Evolutionary conservation across 192 early-diverging fungal genomes (phyloP).

Genomic region (Oehlia diaphana): DNA sequence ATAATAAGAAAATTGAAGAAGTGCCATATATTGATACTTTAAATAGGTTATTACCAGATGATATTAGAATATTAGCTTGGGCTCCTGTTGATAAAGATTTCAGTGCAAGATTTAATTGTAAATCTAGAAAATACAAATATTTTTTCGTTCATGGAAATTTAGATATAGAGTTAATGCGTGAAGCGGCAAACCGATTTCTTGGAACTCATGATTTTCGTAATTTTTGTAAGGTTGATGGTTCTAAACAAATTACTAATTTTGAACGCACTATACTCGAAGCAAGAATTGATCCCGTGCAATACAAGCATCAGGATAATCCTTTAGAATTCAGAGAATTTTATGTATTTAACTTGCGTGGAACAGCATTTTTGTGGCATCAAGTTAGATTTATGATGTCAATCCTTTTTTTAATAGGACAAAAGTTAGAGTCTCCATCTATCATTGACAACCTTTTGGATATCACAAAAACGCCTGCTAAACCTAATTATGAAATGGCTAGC

Average conservation of each 20-base stretch:
- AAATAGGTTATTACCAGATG: conserved; percentile 81
- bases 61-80: conserved; percentile 94
- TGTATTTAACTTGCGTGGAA: conserved; percentile 76
- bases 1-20: conserved; percentile 50
- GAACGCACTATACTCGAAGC: conserved; percentile 65
- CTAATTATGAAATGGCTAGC: conserved; percentile 90
- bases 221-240: conserved; percentile 93
- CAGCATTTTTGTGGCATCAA: conserved; percentile 97
- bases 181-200: conserved; percentile 66
- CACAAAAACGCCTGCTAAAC: conserved; percentile 60
- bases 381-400: conserved; percentile 96
- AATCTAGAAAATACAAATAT: conserved; percentile 86
- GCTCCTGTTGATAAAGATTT: conserved; percentile 74
- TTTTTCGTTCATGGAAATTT: conserved; percentile 74
- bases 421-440: conserved; percentile 71
- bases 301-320: conserved; percentile 25
- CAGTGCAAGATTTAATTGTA: conserved; percentile 86
- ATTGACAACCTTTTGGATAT: conserved; percentile 72
- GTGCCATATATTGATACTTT: conserved; percentile 81
- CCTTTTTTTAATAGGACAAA: conserved; percentile 81
- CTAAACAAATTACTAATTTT: conserved; percentile 79
- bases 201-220: conserved; percentile 93
- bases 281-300: neutral
- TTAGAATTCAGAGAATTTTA: conserved; percentile 50
- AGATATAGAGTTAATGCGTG: conserved; percentile 75